These are phyloP conservation scores for Solanum rostratum DNA, from an alignment of 257 asterid species.

Conservation along the genomic window DNA sequence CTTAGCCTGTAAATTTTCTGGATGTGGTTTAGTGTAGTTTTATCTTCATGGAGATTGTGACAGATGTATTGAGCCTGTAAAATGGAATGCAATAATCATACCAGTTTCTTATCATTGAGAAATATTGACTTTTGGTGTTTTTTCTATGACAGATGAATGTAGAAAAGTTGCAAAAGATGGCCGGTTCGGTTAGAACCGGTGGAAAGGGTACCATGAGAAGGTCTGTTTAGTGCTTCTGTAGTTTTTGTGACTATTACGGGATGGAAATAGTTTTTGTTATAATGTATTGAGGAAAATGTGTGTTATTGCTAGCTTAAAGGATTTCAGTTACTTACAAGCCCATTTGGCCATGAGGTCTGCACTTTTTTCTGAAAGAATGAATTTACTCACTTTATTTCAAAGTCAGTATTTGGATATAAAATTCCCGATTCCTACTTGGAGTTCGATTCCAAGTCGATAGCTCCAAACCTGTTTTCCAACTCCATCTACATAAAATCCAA, in stretches of 20 bases:
- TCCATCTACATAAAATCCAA: not conserved
- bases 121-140: not conserved
- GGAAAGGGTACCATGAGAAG: slow-evolving; percentile 75
- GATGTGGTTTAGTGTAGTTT: not conserved
- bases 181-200: slow-evolving; percentile 67
- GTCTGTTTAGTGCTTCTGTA: slow-evolving; percentile 14
- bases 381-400: not conserved
- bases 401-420: not conserved
- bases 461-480: not conserved
- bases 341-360: not conserved
- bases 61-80: not conserved
- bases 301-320: not conserved
- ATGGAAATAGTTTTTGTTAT: not conserved
- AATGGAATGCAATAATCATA: not conserved
- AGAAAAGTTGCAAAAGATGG: slow-evolving; percentile 61
- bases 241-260: not conserved
- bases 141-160: slow-evolving; percentile 52
- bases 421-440: not conserved
- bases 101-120: not conserved
- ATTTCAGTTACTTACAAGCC: not conserved
- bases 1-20: not conserved
- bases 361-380: not conserved
- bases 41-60: not conserved
- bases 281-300: not conserved
- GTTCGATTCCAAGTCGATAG: not conserved